Evolutionary conservation across 2,329 filamentous ascomycete species (phyloP).

Genomic region (Paecilomyces niveus): DNA sequence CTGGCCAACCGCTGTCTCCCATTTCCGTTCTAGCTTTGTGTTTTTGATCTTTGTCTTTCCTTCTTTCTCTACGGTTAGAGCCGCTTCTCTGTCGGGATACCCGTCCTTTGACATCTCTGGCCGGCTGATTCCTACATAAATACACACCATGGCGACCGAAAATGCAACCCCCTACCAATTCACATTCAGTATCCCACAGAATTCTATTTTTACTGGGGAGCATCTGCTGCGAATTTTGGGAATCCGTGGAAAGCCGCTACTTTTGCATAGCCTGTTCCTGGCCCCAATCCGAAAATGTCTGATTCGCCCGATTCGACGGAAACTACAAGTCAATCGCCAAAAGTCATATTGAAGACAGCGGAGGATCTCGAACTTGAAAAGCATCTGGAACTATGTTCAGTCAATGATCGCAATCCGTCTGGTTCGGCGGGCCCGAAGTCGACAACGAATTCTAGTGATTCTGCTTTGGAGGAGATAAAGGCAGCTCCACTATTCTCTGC

Average conservation of each 20-base stretch:
- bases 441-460: background rate
- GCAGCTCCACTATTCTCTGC: slow-evolving; percentile 11
- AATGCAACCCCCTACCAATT: background rate
- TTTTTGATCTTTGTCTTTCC: background rate
- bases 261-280: background rate
- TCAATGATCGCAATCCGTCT: slow-evolving; percentile 12
- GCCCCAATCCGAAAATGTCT: background rate
- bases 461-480: slow-evolving; percentile 8
- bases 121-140: background rate
- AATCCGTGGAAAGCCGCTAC: background rate
- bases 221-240: background rate
- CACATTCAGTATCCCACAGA: background rate
- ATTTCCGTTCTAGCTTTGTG: too few species aligned
- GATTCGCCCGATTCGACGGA: too few species aligned
- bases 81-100: background rate
- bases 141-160: background rate
- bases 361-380: background rate
- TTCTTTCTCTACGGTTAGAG: background rate
- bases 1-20: too few species aligned
- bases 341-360: background rate
- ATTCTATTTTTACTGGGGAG: background rate
- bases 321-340: background rate
- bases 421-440: slow-evolving; percentile 7
- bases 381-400: slow-evolving; percentile 6
- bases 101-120: background rate